Evolutionary conservation across 2,329 filamentous ascomycete genomes (phyloP).

Genomic region (Fusarium sp.): DNA sequence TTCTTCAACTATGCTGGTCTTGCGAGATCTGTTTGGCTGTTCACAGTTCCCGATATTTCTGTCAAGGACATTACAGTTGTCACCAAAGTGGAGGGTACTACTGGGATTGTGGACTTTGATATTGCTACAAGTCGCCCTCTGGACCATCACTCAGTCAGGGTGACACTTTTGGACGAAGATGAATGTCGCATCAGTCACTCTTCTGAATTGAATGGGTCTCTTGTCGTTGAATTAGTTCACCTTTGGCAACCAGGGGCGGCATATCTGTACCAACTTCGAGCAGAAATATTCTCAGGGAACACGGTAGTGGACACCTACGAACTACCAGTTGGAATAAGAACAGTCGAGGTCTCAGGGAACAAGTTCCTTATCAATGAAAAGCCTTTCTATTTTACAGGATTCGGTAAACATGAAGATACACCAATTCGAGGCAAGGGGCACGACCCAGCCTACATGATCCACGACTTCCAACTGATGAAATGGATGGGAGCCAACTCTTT

Average conservation of each 20-base stretch:
- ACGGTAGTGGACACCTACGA: neutral
- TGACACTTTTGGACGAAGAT: neutral
- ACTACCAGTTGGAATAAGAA: neutral
- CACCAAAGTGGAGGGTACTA: neutral
- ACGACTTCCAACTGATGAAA: neutral
- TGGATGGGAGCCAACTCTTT: neutral
- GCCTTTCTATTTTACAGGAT: neutral
- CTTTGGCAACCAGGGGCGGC: neutral
- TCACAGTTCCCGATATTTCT: neutral
- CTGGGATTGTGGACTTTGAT: neutral
- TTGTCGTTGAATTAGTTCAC: neutral
- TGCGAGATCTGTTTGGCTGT: neutral
- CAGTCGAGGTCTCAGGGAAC: neutral
- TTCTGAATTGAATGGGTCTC: neutral
- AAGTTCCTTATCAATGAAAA: neutral
- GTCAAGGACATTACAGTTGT: neutral
- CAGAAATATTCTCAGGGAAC: neutral
- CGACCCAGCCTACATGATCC: neutral
- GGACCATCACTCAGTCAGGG: neutral
- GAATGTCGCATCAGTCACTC: neutral
- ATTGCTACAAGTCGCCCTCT: neutral
- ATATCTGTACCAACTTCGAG: neutral
- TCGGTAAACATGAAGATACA: neutral
- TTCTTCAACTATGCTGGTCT: neutral
- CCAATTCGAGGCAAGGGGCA: neutral